phyloP scores from a whole-genome alignment of 257 asterid species.

The Solanum tarapatanum region DNA sequence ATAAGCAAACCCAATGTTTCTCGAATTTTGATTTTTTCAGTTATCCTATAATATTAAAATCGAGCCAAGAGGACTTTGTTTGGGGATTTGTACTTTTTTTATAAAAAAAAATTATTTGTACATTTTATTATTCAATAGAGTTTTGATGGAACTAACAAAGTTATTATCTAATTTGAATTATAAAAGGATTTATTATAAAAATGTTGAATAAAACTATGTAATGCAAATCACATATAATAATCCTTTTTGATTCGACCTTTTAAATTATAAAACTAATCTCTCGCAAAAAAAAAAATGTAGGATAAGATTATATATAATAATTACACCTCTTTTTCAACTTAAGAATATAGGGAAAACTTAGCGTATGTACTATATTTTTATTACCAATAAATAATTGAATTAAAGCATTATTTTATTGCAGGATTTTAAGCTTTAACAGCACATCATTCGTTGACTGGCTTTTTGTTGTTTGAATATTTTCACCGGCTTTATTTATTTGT shows the following conservation, averaged over 20 bases:
- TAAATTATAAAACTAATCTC: neutral
- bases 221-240: neutral
- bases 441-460: slow-evolving; percentile 13
- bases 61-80: neutral
- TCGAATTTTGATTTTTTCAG: neutral
- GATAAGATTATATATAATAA: neutral
- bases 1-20: slow-evolving; percentile 4
- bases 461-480: slow-evolving; percentile 1
- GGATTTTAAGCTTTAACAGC: slow-evolving; percentile 18
- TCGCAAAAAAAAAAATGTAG: neutral
- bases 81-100: slow-evolving; percentile 2
- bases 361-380: neutral
- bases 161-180: neutral
- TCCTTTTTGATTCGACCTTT: neutral
- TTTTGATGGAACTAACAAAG: neutral
- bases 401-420: slow-evolving; percentile 2
- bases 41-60: neutral
- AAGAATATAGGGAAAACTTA: neutral
- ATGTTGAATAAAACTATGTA: neutral
- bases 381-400: neutral
- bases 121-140: neutral
- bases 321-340: neutral
- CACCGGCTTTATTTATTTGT: neutral
- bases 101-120: neutral
- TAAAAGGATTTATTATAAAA: too few species aligned